Evolutionary conservation across 2,329 filamentous ascomycete genomes (phyloP).

Genomic region (Coniochaeta sp.): DNA sequence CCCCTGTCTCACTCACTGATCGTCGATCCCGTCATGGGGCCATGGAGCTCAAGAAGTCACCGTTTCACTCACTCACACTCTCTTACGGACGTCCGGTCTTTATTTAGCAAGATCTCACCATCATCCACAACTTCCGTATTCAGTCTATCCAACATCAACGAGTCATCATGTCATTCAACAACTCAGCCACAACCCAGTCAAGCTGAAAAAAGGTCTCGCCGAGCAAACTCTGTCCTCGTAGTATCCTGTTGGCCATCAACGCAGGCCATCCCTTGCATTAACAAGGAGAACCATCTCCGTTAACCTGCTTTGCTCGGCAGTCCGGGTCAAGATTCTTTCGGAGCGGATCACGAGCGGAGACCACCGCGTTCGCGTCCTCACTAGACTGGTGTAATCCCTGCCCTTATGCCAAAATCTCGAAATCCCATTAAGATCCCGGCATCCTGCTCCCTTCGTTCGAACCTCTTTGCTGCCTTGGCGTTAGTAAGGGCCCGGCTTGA

Average conservation of each 20-base stretch:
- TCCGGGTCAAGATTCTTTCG: not conserved
- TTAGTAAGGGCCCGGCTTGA: too few relatives aligned
- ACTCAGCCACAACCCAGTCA: not conserved
- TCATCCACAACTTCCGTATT: too few relatives aligned
- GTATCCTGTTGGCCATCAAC: not conserved
- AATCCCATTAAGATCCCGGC: slow-evolving; percentile 3
- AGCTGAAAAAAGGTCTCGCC: not conserved
- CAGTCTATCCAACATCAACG: not conserved
- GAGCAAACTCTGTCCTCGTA: slow-evolving; percentile 1
- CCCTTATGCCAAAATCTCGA: not conserved
- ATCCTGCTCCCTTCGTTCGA: too few relatives aligned
- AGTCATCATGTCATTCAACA: not conserved
- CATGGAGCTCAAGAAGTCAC: too few relatives aligned
- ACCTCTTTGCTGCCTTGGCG: too few relatives aligned
- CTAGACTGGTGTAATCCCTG: not conserved
- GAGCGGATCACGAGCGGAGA: not conserved
- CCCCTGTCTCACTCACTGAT: too few relatives aligned
- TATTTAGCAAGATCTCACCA: too few relatives aligned
- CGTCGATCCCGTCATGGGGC: too few relatives aligned
- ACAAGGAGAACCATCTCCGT: not conserved
- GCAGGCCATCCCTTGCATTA: not conserved
- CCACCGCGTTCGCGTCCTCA: not conserved
- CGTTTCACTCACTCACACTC: too few relatives aligned
- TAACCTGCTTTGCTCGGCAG: not conserved
- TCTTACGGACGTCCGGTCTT: too few relatives aligned